These are phyloP conservation scores for Chaetothyriales sp. DNA, from an alignment of 2,329 filamentous ascomycete genomes.

Conservation along the genomic window DNA sequence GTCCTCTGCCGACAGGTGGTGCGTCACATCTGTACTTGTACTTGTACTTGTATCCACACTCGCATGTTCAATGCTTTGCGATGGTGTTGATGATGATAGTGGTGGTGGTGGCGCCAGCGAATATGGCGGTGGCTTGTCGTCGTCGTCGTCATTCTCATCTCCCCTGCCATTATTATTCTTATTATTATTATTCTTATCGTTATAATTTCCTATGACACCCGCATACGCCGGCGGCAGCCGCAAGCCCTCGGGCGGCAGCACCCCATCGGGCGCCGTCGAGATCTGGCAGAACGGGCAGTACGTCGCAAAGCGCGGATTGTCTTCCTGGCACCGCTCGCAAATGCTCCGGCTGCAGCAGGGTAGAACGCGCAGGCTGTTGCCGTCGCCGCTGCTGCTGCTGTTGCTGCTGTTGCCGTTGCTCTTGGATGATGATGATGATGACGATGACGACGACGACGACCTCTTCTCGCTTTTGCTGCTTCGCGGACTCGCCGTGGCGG, in stretches of 20 bases:
- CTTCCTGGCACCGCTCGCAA: constrained; percentile 53
- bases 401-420: too few relatives aligned
- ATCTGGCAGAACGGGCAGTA: constrained; percentile 67
- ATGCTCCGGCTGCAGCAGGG: constrained; percentile 55
- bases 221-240: constrained; percentile 26
- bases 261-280: constrained; percentile 22
- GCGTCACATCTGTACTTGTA: constrained; percentile 46
- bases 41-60: not conserved
- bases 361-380: not conserved
- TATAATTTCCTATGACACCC: not conserved
- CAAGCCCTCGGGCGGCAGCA: constrained; percentile 46
- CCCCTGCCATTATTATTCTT: too few relatives aligned
- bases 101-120: not conserved
- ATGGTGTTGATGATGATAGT: not conserved
- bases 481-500: too few relatives aligned
- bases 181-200: too few relatives aligned
- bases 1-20: constrained; percentile 61
- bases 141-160: not conserved
- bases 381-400: not conserved
- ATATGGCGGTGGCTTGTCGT: not conserved
- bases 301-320: constrained; percentile 51
- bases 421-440: not conserved
- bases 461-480: too few relatives aligned
- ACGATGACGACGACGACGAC: too few relatives aligned
- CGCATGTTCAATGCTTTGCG: not conserved